Conservation (phyloP, 2,329 filamentous ascomycete genomes). For the Plectosphaerella cucumerina region DNA sequence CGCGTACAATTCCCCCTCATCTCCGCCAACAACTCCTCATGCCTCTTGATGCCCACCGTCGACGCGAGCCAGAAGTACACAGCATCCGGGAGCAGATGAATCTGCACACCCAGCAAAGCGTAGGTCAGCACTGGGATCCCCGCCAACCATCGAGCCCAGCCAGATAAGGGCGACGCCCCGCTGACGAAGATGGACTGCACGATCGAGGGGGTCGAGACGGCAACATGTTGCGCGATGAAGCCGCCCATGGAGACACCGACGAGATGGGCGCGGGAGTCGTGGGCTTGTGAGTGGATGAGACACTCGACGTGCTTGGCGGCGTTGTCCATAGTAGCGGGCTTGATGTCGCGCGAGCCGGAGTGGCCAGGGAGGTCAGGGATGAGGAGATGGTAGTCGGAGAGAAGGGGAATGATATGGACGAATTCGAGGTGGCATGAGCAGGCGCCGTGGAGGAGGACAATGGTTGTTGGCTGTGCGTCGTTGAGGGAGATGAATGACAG, state of each 20-base stretch:
- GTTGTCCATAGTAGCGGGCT: conserved; percentile 23
- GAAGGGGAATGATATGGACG: conserved; percentile 25
- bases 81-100: conserved; percentile 20
- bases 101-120: conserved; percentile 17
- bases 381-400: conserved; percentile 33
- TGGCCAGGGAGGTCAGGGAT: conserved; percentile 33
- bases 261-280: conserved; percentile 30
- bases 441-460: conserved; percentile 27
- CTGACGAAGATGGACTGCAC: conserved; percentile 29
- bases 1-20: conserved; percentile 26
- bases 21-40: conserved; percentile 24
- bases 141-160: conserved; percentile 18
- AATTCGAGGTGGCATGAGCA: conserved; percentile 29
- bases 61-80: conserved; percentile 21
- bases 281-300: conserved; percentile 29
- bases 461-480: conserved; percentile 19
- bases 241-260: conserved; percentile 36
- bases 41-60: conserved; percentile 18
- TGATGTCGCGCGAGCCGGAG: conserved; percentile 26
- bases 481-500: conserved; percentile 16
- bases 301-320: conserved; percentile 26
- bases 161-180: conserved; percentile 24
- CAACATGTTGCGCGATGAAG: conserved; percentile 27
- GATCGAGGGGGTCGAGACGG: conserved; percentile 26
- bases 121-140: conserved; percentile 21